Evolutionary conservation across 2,329 filamentous ascomycete species (phyloP).

Genomic region (Chalaropsis thielavioides): DNA sequence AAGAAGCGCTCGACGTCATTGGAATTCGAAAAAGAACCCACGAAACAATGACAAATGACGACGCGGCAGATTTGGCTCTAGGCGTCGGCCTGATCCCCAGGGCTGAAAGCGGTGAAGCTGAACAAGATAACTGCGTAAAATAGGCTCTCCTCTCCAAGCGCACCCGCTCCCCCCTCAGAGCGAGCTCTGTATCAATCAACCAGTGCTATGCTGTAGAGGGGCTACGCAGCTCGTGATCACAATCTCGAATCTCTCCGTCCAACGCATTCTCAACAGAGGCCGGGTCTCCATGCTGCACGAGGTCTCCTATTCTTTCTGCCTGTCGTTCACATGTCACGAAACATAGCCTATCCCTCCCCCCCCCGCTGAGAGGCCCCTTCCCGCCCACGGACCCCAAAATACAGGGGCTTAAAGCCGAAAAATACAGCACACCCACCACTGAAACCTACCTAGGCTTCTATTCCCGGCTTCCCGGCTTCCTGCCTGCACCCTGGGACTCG

Average conservation of each 20-base stretch:
- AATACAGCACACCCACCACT: background rate
- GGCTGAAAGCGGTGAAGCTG: constrained; percentile 5
- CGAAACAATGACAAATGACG: background rate
- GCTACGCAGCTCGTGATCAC: too few relatives aligned
- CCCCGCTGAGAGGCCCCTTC: background rate
- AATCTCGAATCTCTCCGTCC: too few relatives aligned
- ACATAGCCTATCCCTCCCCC: background rate
- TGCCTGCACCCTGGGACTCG: too few relatives aligned
- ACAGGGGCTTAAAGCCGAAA: constrained; percentile 4
- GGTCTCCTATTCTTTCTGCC: background rate
- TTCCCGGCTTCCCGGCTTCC: background rate
- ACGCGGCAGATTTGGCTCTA: background rate
- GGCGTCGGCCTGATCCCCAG: background rate
- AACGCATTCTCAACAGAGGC: too few relatives aligned
- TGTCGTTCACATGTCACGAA: background rate
- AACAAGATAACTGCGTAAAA: background rate
- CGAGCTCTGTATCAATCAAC: too few relatives aligned
- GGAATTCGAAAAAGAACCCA: background rate
- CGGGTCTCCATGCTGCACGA: background rate
- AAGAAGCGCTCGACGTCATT: background rate
- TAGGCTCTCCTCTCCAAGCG: too few relatives aligned
- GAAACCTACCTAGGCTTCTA: background rate
- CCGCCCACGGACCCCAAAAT: background rate
- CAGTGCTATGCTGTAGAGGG: too few relatives aligned
- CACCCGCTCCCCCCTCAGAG: too few relatives aligned